These are phyloP conservation scores for Monilinia aucupariae DNA, from an alignment of 2,329 filamentous ascomycete genomes.

Conservation along the genomic window DNA sequence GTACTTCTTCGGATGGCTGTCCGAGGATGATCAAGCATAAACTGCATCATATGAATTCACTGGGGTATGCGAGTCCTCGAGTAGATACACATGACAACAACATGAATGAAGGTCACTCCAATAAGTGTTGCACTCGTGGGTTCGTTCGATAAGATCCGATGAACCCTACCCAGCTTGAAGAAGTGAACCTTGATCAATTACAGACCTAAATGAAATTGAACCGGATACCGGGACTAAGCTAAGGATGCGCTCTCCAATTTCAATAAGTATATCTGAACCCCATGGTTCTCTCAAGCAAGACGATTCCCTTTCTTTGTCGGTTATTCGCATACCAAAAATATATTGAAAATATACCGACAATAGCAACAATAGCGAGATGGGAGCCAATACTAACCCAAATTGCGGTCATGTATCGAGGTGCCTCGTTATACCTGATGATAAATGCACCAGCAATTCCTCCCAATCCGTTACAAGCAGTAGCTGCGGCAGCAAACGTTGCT, in stretches of 20 bases:
- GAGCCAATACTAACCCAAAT: slow-evolving; percentile 64
- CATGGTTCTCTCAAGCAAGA: slow-evolving; percentile 42
- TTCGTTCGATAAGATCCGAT: background rate
- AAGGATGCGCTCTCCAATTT: background rate
- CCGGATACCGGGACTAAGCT: background rate
- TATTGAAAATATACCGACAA: slow-evolving; percentile 47
- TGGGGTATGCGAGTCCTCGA: background rate
- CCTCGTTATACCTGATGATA: slow-evolving; percentile 56
- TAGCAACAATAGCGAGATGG: slow-evolving; percentile 51
- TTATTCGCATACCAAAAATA: slow-evolving; percentile 51
- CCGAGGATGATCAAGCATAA: slow-evolving; percentile 11
- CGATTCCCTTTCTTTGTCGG: slow-evolving; percentile 43
- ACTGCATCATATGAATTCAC: slow-evolving; percentile 2
- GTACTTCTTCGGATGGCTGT: background rate
- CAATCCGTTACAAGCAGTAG: slow-evolving; percentile 72
- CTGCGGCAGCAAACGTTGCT: slow-evolving; percentile 69
- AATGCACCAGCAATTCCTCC: slow-evolving; percentile 73
- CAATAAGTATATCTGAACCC: slow-evolving; percentile 33
- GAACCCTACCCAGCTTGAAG: background rate
- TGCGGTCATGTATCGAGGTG: slow-evolving; percentile 58
- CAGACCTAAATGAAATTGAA: background rate
- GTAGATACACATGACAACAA: background rate
- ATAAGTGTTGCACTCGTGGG: background rate
- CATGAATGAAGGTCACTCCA: background rate
- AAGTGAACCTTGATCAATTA: background rate